Conservation (phyloP, 192 early-diverging fungal species). For the Allomyces macrogynus region DNA sequence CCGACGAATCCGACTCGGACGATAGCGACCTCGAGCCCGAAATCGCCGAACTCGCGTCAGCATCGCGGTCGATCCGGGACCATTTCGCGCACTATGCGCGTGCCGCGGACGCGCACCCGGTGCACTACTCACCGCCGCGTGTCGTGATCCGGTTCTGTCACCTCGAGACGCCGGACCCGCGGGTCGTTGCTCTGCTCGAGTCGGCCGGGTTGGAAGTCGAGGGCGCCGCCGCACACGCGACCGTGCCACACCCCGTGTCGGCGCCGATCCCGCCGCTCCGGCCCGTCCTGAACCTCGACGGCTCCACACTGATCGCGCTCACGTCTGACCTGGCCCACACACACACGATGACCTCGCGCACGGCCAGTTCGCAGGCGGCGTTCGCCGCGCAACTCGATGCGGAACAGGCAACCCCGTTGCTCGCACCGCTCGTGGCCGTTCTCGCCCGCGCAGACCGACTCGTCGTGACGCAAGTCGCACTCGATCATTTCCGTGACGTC, state of each 20-base stretch:
- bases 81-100: too few species aligned
- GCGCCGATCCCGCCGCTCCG: neutral
- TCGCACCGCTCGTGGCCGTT: neutral
- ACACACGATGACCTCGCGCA: neutral
- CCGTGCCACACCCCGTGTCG: neutral
- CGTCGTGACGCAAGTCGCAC: neutral
- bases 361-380: neutral
- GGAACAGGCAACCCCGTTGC: neutral
- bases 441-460: neutral
- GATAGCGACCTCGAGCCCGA: neutral
- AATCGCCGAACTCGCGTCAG: neutral
- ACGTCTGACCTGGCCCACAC: neutral
- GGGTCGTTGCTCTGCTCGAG: neutral
- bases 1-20: neutral
- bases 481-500: neutral
- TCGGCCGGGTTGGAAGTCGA: neutral
- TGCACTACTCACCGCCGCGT: neutral
- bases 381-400: neutral
- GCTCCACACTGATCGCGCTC: neutral
- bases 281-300: neutral
- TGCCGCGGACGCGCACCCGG: neutral
- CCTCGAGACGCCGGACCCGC: neutral
- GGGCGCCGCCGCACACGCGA: neutral
- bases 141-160: neutral
- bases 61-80: too few species aligned